Evolutionary conservation across 208 protist species (phyloP).

Genomic region (Trypanosoma scelopori): DNA sequence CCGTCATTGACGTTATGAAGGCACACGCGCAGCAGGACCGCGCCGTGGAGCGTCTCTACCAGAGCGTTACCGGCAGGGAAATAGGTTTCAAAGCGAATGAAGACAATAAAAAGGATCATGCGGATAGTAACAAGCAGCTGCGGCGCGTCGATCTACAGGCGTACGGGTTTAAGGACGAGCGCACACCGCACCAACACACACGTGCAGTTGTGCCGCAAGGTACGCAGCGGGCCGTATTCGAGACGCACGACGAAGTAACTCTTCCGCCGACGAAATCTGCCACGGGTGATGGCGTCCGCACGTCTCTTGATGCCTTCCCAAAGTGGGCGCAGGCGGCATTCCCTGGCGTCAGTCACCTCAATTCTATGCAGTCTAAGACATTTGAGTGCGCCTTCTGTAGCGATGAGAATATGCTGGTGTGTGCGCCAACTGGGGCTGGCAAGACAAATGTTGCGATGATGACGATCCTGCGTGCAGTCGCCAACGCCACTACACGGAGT

Average conservation of each 20-base stretch:
- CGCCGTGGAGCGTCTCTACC: slow-evolving; percentile 73
- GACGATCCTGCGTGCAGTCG: slow-evolving; percentile 94
- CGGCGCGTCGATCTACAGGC: slow-evolving; percentile 71
- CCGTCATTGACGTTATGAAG: slow-evolving; percentile 77
- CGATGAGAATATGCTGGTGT: slow-evolving; percentile 98
- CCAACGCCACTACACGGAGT: slow-evolving; percentile 28
- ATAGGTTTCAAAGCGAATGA: slow-evolving; percentile 25
- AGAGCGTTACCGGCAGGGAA: slow-evolving; percentile 81
- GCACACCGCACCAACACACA: slow-evolving; percentile 67
- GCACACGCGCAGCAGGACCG: slow-evolving; percentile 60
- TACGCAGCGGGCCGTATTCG: slow-evolving; percentile 68
- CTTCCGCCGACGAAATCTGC: slow-evolving; percentile 59
- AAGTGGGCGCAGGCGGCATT: slow-evolving; percentile 69
- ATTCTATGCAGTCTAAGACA: slow-evolving; percentile 96
- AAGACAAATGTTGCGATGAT: slow-evolving; percentile 99
- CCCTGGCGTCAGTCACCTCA: slow-evolving; percentile 82
- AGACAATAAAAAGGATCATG: slow-evolving; percentile 9
- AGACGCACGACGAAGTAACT: slow-evolving; percentile 85
- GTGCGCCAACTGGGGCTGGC: slow-evolving; percentile 98
- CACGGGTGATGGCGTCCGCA: slow-evolving; percentile 22
- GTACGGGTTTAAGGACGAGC: slow-evolving; percentile 80
- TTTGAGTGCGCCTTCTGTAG: slow-evolving; percentile 92
- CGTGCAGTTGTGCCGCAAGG: slow-evolving; percentile 69
- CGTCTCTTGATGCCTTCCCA: slow-evolving; percentile 49
- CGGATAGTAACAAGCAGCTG: slow-evolving; percentile 37